Evolutionary conservation across 305 asterid species (phyloP), one percentile per base, ranked within the genome.

Genomic region (Petunia hybrid): DNA sequence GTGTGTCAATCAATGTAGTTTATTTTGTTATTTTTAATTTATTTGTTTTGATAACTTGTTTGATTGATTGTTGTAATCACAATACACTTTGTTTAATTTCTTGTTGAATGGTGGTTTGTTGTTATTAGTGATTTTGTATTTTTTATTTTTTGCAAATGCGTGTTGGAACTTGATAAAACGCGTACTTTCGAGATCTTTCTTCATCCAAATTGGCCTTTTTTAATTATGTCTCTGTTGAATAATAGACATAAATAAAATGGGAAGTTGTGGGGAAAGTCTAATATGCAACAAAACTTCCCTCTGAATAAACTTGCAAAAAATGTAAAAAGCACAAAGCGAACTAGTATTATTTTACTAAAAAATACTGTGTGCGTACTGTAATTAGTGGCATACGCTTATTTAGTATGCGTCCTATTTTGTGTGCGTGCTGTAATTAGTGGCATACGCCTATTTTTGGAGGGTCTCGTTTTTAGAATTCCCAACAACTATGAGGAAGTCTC

Each of bases 21-120:
- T 75, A 2, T 35, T 36, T 61, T 61, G 39, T 56, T 51, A 6
- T 5, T 77, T 36, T 59, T 8, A 41, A 59, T 77, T 59, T 59
- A 13, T 64, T 6, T 48, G 2, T 31, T 36, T 78, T 22, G 41
- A 41, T 53, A 48, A 36, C 14, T 13, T 48, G 9, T 79, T 46
- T 51, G 45, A 59, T 61, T 61, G 70, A 48, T 65, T 38, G 74
- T 79, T 79, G 64, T 51, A 14, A 68, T 73, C 36, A 73, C 45
- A 62, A 35, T 35, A 13, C 9, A 14, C 53, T n/a, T 14, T 65
- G 76, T 36, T 79, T 5, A 48, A 35, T 48, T 45, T 60, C 22
- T 70, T 4, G 9, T 45, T 45, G 60, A 70, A 9, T 45, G 77
- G 77, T 35, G 45, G 39, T 61, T 43, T 61, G 73, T 61, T 42